Evolutionary conservation across 805 yeast species (phyloP), one percentile per base, ranked within the genome.

Genomic region (Teunomyces funiuensis): DNA sequence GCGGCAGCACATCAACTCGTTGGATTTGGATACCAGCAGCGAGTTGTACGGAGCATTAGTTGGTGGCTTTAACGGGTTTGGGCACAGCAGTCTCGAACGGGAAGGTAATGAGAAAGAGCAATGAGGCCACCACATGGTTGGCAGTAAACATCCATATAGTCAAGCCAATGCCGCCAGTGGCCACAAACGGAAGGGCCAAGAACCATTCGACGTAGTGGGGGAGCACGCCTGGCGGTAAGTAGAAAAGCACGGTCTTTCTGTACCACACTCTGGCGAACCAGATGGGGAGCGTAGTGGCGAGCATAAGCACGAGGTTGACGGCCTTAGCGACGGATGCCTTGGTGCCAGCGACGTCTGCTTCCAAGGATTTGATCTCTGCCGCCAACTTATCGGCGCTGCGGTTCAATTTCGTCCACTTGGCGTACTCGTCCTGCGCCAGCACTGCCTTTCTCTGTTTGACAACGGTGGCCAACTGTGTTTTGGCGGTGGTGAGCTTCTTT

Each of bases 361-460:
- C 74, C 34, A 77, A 50, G 6, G 51, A 43, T 13, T 71, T 74
- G 31, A 84, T 65, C 45, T 85, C 80, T 11, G 62, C 69, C 33
- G 73, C 70, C 37, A 86, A 55, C 44, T 76, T 73, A 49, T 83
- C 89, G 43, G 74, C 66, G 51, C 74, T 76, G 37, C 99, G 76
- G 55, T 88, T 90, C 47, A 90, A 71, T 60, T 88, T 88, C 1
- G 97, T 95, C 98, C 98, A 93, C 55, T 79, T 83, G 20, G 97
- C 97, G 61, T 91, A 93, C 54, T 93, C 82, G 59, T 93, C 97
- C 61, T 91, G 97, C 1, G 97, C 91, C 41, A 88, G 79, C 7
- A 89, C 77, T 2, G 71, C 47, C 22, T 78, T 69, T 46, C 88
- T 76, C 51, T 82, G 79, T 10, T 66, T 69, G 50, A 76, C 70